Conservation (phyloP, 371 early-diverging fungal genomes). For the Dinochytrium kinnereticum region DNA sequence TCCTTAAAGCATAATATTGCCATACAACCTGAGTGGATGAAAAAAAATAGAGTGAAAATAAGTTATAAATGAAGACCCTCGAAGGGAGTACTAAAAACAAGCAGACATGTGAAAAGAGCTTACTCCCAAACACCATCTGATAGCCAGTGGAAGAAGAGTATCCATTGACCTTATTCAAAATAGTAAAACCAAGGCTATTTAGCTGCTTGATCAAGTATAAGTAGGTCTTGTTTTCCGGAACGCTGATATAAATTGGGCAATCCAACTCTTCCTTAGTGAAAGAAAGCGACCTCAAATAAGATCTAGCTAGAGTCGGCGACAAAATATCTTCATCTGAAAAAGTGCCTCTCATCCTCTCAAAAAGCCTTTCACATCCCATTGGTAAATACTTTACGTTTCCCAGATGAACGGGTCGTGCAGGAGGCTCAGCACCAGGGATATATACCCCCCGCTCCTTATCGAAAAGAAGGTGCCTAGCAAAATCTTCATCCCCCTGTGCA, state of each 20-base stretch:
- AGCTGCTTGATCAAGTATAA: constrained; percentile 1
- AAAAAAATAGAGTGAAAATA: neutral
- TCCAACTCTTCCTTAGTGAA: constrained; percentile 1
- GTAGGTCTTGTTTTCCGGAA: constrained; percentile 7
- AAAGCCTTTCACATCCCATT: neutral
- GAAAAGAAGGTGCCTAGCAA: neutral
- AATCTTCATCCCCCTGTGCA: neutral
- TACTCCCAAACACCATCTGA: constrained; percentile 1
- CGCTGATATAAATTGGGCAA: constrained; percentile 4
- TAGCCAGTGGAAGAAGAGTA: neutral
- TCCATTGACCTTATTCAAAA: constrained; percentile 3
- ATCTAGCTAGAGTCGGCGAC: neutral
- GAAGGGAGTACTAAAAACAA: too few relatives aligned
- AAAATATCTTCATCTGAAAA: neutral
- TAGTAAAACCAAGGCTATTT: neutral
- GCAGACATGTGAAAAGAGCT: too few relatives aligned
- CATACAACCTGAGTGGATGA: neutral
- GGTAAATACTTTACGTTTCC: neutral
- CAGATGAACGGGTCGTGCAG: neutral
- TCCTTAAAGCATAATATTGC: constrained; percentile 3
- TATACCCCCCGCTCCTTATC: neutral
- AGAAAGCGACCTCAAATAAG: neutral
- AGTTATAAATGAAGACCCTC: too few relatives aligned
- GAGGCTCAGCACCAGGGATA: constrained; percentile 5
- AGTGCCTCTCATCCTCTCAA: neutral